Evolutionary conservation across 2,329 filamentous ascomycete genomes (phyloP), one percentile per base, ranked within the genome.

Genomic region (Nothophoma quercina): DNA sequence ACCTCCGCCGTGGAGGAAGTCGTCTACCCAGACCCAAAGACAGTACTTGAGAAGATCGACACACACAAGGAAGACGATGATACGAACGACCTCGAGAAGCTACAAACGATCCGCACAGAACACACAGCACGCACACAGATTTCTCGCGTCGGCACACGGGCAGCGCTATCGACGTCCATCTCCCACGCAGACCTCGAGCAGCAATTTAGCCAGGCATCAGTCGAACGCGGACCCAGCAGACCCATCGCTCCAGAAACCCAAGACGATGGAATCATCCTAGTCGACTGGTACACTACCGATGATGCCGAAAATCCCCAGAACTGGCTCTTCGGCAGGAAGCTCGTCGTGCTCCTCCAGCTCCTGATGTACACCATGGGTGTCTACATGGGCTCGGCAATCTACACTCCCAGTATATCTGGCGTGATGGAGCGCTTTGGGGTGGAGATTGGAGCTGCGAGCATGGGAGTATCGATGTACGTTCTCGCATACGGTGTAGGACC

Each of bases 401-500:
- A 85, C 70, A 67, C 73, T 0, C 72, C 77, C 7, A 72, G 67
- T 13, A 70, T 69, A 7, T 50, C 63, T 7, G 81, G 81, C 7
- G 75, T 88, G 13, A 80, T 82, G 67, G 56, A 72, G 7, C 74
- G 76, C 15, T 88, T 87, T 58, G 77, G 78, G 23, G 81, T 88
- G 32, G 76, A 76, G 18, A 68, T 77, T 23, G 74, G 81, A 8
- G 76, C 80, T 8, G 82, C 84, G 2, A 81, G 81, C 0, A 75
- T 88, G 0, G 85, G 84, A 0, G 76, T 88, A 5, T 80, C 84
- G 0, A 78, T 88, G 51, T 88, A 87, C 63, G 85, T 88, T 1
- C 73, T 87, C 0, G 86, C 84, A 1, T 77, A 78, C 56, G 86
- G 87, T 10, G 72, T 86, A 13, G 87, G 87, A 0, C 87, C 87